A percentile compares a stretch with the other conserved stretches of the same genome.
Evolutionary conservation across 495 filamentous ascomycete genomes (phyloP).

Genomic region (Annulohypoxylon bovei): DNA sequence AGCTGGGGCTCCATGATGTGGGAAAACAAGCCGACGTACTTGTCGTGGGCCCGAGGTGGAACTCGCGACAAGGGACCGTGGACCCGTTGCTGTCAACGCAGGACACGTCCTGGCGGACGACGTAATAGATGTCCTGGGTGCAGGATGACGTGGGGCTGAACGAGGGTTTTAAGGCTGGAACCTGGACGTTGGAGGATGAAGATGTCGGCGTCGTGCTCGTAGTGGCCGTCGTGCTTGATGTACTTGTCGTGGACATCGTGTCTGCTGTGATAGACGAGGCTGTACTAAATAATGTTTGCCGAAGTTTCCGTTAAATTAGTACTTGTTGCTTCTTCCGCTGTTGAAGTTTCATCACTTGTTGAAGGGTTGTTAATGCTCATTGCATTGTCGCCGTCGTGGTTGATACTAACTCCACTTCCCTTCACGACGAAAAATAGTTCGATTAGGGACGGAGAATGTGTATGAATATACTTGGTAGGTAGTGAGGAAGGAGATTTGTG

Average conservation of each 20-base stretch:
- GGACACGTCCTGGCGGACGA: neutral
- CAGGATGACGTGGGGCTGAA: slow-evolving; percentile 9
- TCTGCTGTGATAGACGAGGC: too few species aligned
- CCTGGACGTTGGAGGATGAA: neutral
- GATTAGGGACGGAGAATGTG: neutral
- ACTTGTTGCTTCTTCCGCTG: too few species aligned
- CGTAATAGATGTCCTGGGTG: slow-evolving; percentile 15
- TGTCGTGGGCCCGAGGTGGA: slow-evolving; percentile 16
- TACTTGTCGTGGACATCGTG: too few species aligned
- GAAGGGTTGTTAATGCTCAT: too few species aligned
- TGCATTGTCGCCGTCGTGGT: too few species aligned
- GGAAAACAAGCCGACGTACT: slow-evolving; percentile 18
- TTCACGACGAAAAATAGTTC: too few species aligned
- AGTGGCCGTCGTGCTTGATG: neutral
- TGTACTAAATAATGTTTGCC: too few species aligned
- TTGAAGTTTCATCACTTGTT: too few species aligned
- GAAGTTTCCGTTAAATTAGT: too few species aligned
- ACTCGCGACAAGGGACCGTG: neutral
- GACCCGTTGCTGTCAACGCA: neutral
- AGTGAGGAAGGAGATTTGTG: neutral
- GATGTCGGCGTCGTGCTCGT: neutral
- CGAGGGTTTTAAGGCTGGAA: neutral
- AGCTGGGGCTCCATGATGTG: neutral
- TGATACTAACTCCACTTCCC: too few species aligned
- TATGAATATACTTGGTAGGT: neutral